Evolutionary conservation across 208 protist genomes (phyloP).

Genomic region (Naegleria fowleri): DNA sequence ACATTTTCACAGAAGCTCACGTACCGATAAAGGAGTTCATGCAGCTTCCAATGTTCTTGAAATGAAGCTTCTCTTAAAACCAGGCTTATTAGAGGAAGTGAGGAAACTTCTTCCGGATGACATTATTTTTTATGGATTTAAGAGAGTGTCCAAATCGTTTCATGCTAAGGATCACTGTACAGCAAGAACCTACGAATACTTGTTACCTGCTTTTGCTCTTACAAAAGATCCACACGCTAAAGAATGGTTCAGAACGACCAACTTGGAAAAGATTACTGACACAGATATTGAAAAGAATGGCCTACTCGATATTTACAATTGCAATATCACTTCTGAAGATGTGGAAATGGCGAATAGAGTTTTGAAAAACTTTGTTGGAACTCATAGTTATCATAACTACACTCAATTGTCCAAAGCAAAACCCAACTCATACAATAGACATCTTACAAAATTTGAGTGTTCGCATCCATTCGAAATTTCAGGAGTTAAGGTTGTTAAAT

Average conservation of each 20-base stretch:
- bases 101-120: background rate
- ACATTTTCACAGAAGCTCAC: background rate
- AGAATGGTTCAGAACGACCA: background rate
- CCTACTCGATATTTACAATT: background rate
- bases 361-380: slow-evolving; percentile 19
- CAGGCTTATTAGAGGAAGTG: background rate
- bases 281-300: background rate
- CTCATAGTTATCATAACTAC: slow-evolving; percentile 7
- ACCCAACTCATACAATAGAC: background rate
- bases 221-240: background rate
- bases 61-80: background rate
- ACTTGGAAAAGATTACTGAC: background rate
- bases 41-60: background rate
- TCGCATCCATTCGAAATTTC: background rate
- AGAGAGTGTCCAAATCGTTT: background rate
- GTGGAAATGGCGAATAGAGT: background rate
- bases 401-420: background rate
- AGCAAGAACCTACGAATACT: slow-evolving; percentile 7
- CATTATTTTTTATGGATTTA: background rate
- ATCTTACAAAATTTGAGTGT: background rate
- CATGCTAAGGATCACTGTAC: slow-evolving; percentile 8
- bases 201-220: slow-evolving; percentile 10
- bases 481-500: background rate
- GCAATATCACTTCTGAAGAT: background rate
- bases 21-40: slow-evolving; percentile 23